Evolutionary conservation across 2,329 filamentous ascomycete species (phyloP), one percentile per base, ranked within the genome.

Genomic region (Sporothrix humicola): DNA sequence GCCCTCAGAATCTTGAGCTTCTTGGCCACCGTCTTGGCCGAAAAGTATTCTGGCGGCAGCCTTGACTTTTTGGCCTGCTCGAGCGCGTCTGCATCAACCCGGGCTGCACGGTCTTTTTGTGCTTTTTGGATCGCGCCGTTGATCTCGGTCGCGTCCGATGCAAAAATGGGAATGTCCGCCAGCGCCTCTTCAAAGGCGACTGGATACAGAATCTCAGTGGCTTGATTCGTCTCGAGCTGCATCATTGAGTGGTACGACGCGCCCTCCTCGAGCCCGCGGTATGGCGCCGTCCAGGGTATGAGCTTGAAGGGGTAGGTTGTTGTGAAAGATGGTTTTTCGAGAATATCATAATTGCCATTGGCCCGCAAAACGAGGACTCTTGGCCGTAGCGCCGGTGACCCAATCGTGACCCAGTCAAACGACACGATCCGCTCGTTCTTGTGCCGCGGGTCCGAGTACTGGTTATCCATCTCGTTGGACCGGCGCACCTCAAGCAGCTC

Each of bases 381-480:
- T 44, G 89, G 88, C 31, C 85, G 85, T 68, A 90, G 78, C 15
- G 85, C 84, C 3, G 87, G 83, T 3, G 87, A 88, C 12, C 86
- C 84, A 65, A 90, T 82, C 3, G 87, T 90, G 10, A 91, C 82
- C 89, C 90, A 92, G 78, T 92, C 90, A 79, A 91, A 91, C 0
- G 89, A 91, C 8, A 91, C 88, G 46, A 91, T 90, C 23, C 88
- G 85, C 72, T 91, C 87, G 76, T 86, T 85, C 79, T 87, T 87
- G 76, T 85, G 83, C 46, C 83, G 82, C 46, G 83, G 81, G 69
- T 88, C 86, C 37, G 84, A 82, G 76, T 87, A 90, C 20, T 85
- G 84, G 68, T 89, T 86, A 76, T 91, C 88, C 81, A 91, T 86
- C 77, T 91, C 89, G 76, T 88, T 85, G 1, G 89, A 90, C 73